Evolutionary conservation across 192 early-diverging fungal species (phyloP).

Genomic region (Thamnidium elegans): DNA sequence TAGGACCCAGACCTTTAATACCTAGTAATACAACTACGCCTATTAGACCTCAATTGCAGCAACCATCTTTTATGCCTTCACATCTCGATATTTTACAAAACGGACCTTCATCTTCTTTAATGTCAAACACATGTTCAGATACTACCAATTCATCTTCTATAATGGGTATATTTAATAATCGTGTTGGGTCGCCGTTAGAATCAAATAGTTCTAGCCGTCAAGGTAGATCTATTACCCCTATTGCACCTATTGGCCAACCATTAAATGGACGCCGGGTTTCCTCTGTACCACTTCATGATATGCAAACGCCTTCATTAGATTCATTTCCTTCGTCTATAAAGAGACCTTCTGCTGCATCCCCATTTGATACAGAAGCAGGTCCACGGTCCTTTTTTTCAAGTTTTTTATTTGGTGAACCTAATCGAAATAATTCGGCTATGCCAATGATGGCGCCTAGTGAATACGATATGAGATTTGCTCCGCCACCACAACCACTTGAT

Average conservation of each 20-base stretch:
- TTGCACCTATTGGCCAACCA: constrained; percentile 25
- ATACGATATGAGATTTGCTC: background rate
- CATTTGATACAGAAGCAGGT: background rate
- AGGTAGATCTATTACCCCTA: background rate
- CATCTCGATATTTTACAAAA: background rate
- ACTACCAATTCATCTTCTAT: background rate
- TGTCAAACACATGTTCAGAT: too few species aligned
- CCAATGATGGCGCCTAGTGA: background rate
- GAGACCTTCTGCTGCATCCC: background rate
- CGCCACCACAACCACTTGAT: background rate
- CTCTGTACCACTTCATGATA: background rate
- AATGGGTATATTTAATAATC: background rate
- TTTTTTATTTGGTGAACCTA: constrained; percentile 24
- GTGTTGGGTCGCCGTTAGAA: background rate
- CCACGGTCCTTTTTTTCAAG: constrained; percentile 24
- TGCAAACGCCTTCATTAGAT: background rate
- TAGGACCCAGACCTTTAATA: background rate
- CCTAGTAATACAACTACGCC: background rate
- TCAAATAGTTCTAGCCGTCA: background rate
- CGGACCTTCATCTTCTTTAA: background rate
- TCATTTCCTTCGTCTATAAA: constrained; percentile 4
- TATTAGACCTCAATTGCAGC: background rate
- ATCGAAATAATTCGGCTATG: background rate
- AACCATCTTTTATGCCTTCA: background rate
- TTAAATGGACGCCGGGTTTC: constrained; percentile 16